Base-by-base conservation (phyloP, 1,139 yeast genomes). In the Hanseniaspora gamundiae region DNA sequence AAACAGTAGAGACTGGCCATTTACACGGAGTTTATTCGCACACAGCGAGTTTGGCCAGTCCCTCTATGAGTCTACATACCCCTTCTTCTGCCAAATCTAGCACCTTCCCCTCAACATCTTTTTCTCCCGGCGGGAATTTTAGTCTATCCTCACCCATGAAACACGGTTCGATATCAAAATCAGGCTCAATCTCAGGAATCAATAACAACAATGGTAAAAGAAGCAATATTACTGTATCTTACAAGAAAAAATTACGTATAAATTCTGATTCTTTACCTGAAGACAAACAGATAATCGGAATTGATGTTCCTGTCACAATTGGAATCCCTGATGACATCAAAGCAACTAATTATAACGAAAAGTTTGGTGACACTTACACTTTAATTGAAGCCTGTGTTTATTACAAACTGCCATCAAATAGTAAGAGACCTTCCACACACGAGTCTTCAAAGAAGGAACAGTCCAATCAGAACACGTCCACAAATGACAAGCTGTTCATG, bases 221-320 rank as follows among this genome's bases (percentile, higher is more conserved):
- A 11, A 33, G 20, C 22, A 4, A 17, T 17, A 22, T 58, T 43
- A 39, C 53, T 16, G 39, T 52, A 29, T 49, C 52, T 45, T 52
- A 53, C 47, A 49, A 56, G 48, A 51, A 53, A 52, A 59, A 49
- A 65, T 65, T 58, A 66, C 68, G 44, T 64, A 68, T 52, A 64
- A 69, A 39, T 53, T 61, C 50, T 57, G 60, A 30, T 63, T 69
- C 44, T 45, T 51, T 41, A 58, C 58, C 30, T 61, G 36, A 13
- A n/a, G 65, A 42, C 47, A 60, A 44, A 48, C 64, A 63, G 33
- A 52, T 73, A 22, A 52, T 78, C 8, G 83, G 80, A 0, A 54
- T 78, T 28, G 83, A 78, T 51, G 57, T 79, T 4, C 85, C 85
- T 0, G 59, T 79, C 38, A 61, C 78, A 10, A 68, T 79, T 29